A percentile compares a stretch with the other conserved stretches of the same genome.
These are phyloP conservation scores for Penicillium sp. DNA, from an alignment of 2,329 filamentous ascomycete genomes.

Conservation along the genomic window DNA sequence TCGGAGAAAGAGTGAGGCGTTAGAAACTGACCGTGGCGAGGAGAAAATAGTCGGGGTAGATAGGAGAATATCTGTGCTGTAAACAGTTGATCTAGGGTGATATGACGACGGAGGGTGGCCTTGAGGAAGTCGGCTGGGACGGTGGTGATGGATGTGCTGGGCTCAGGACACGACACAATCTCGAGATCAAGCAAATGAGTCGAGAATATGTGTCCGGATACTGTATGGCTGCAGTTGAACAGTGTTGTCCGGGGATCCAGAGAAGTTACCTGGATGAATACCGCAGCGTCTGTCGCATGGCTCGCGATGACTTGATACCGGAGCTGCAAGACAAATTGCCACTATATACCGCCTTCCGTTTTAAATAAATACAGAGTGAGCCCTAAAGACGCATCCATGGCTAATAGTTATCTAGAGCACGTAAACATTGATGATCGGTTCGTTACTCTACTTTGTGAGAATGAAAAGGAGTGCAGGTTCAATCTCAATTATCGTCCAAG, in stretches of 20 bases:
- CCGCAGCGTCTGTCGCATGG: neutral
- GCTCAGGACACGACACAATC: neutral
- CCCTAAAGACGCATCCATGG: neutral
- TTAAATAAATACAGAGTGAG: neutral
- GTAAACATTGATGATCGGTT: no score
- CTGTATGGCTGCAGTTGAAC: neutral
- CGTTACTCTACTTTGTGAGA: no score
- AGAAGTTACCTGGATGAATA: neutral
- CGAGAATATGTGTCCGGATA: neutral
- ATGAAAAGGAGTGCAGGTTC: neutral
- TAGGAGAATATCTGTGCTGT: no score
- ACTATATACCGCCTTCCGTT: neutral
- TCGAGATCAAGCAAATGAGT: neutral
- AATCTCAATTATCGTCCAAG: neutral
- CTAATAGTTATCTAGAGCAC: no score
- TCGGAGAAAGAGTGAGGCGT: neutral
- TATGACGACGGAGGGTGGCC: neutral
- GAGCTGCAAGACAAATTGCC: neutral
- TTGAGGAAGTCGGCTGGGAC: neutral
- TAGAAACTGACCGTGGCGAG: neutral
- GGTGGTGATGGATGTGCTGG: neutral
- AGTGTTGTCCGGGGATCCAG: neutral
- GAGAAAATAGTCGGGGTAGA: neutral
- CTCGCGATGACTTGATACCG: neutral
- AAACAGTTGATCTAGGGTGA: no score